Evolutionary conservation across 2,329 filamentous ascomycete genomes (phyloP).

Genomic region (Trichophyton equinum): DNA sequence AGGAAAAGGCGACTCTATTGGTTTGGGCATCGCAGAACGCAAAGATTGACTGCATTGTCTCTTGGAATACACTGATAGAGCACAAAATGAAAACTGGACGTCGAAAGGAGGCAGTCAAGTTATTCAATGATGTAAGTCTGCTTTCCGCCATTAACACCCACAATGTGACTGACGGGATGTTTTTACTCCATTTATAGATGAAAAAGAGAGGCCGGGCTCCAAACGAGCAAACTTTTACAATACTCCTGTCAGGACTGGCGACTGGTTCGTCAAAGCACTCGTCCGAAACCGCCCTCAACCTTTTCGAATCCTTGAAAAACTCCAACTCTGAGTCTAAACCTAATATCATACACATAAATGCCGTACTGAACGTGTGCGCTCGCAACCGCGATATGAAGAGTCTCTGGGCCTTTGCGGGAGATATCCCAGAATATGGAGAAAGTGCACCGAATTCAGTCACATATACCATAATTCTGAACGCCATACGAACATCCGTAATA

Average conservation of each 20-base stretch:
- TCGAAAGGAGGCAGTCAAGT: conserved; percentile 55
- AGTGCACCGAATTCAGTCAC: conserved; percentile 58
- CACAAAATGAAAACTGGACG: conserved; percentile 52
- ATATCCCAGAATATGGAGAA: conserved; percentile 51
- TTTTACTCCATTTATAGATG: conserved; percentile 48
- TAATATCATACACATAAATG: conserved; percentile 75
- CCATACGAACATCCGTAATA: conserved; percentile 45
- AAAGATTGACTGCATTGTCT: conserved; percentile 52
- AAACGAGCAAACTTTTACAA: conserved; percentile 70
- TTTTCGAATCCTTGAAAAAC: conserved; percentile 64
- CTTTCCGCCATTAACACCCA: neutral
- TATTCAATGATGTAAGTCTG: conserved; percentile 70
- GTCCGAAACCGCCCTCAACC: conserved; percentile 54
- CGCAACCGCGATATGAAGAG: conserved; percentile 63
- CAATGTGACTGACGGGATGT: conserved; percentile 7
- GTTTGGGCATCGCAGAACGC: conserved; percentile 55
- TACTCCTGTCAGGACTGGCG: conserved; percentile 62
- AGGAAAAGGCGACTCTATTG: conserved; percentile 55
- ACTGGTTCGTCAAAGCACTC: conserved; percentile 42
- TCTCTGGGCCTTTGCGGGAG: conserved; percentile 63
- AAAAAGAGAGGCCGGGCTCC: conserved; percentile 80
- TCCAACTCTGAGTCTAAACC: conserved; percentile 53
- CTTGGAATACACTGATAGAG: conserved; percentile 79
- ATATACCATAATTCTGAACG: conserved; percentile 73
- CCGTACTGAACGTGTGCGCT: conserved; percentile 70